A percentile compares a stretch with the other conserved stretches of the same genome.
Conservation (phyloP, 2,329 filamentous ascomycete genomes). For the Parasarocladium wereldwijsianum region DNA sequence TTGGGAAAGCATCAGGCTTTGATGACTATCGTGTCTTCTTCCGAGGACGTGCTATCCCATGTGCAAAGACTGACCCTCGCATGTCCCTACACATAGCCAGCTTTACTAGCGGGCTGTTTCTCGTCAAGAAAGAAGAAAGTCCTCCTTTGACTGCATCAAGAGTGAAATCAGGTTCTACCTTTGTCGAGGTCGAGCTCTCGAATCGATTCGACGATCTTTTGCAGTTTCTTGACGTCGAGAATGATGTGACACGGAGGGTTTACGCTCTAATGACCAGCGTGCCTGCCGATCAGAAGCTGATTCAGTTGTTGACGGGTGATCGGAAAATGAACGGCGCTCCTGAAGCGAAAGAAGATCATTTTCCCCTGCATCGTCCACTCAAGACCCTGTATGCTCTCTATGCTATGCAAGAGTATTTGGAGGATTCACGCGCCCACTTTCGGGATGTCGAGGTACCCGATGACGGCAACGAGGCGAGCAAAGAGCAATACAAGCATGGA, state of each 20-base stretch:
- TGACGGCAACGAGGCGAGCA: too few relatives aligned
- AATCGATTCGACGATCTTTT: slow-evolving; percentile 76
- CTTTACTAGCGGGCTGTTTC: slow-evolving; percentile 49
- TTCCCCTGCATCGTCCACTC: slow-evolving; percentile 55
- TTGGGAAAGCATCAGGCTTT: slow-evolving; percentile 59
- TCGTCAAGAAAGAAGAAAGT: slow-evolving; percentile 46
- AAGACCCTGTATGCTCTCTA: slow-evolving; percentile 60
- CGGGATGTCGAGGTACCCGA: too few relatives aligned
- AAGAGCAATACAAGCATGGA: too few relatives aligned
- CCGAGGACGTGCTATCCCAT: slow-evolving; percentile 49
- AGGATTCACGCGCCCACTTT: too few relatives aligned
- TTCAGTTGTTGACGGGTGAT: too few relatives aligned
- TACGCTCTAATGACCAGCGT: too few relatives aligned
- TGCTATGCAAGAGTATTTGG: slow-evolving; percentile 48
- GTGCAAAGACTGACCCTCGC: slow-evolving; percentile 42
- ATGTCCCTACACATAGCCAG: slow-evolving; percentile 53
- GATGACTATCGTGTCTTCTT: slow-evolving; percentile 62
- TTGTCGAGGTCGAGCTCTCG: slow-evolving; percentile 65
- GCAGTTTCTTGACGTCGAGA: slow-evolving; percentile 60
- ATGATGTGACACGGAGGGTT: slow-evolving; percentile 52
- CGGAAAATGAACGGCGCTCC: too few relatives aligned
- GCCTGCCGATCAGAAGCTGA: slow-evolving; percentile 49
- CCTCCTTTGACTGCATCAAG: slow-evolving; percentile 23
- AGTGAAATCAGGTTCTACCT: slow-evolving; percentile 36
- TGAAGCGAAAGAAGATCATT: too few relatives aligned